Percentiles rank a stretch among this genome's conserved stretches.
These are phyloP conservation scores for Ascodesmis nigricans DNA, from an alignment of 495 filamentous ascomycete species.

Conservation along the genomic window DNA sequence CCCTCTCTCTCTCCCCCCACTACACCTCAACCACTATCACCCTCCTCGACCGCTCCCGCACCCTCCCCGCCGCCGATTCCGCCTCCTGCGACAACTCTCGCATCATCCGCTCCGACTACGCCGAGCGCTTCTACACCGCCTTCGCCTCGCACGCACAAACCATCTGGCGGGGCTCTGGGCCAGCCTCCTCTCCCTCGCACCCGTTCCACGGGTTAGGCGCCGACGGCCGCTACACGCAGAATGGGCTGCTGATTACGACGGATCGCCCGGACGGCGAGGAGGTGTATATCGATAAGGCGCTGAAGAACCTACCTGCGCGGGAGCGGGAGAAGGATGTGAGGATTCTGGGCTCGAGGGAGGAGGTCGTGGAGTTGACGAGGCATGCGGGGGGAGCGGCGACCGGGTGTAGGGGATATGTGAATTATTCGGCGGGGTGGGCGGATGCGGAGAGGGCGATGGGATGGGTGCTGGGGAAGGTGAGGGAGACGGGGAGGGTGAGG, in stretches of 20 bases:
- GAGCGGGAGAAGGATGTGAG: slow-evolving; percentile 22
- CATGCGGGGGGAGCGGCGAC: slow-evolving; percentile 28
- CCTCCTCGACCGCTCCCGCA: slow-evolving; percentile 40
- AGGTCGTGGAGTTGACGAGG: slow-evolving; percentile 29
- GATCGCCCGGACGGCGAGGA: slow-evolving; percentile 30
- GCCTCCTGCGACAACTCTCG: slow-evolving; percentile 55
- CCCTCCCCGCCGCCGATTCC: slow-evolving; percentile 48
- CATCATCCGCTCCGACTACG: slow-evolving; percentile 67
- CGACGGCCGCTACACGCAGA: slow-evolving; percentile 50
- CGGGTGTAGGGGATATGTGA: slow-evolving; percentile 58
- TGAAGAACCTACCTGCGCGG: slow-evolving; percentile 13
- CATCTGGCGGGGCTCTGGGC: slow-evolving; percentile 44
- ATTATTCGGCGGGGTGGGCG: slow-evolving; percentile 60
- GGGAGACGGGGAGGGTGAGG: slow-evolving; percentile 34
- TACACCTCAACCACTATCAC: slow-evolving; percentile 38
- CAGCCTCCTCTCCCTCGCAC: slow-evolving; percentile 11
- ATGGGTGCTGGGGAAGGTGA: slow-evolving; percentile 33
- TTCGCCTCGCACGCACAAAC: slow-evolving; percentile 45
- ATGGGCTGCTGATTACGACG: slow-evolving; percentile 48
- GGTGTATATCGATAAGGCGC: slow-evolving; percentile 42
- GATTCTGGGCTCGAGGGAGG: slow-evolving; percentile 9
- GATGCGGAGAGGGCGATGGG: slow-evolving; percentile 54
- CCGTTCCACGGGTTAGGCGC: slow-evolving; percentile 29
- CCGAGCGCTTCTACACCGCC: slow-evolving; percentile 43
- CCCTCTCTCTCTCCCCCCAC: slow-evolving; percentile 33